phyloP scores from a whole-genome alignment of 306 rosid species.

The Begonia loranthoides region DNA sequence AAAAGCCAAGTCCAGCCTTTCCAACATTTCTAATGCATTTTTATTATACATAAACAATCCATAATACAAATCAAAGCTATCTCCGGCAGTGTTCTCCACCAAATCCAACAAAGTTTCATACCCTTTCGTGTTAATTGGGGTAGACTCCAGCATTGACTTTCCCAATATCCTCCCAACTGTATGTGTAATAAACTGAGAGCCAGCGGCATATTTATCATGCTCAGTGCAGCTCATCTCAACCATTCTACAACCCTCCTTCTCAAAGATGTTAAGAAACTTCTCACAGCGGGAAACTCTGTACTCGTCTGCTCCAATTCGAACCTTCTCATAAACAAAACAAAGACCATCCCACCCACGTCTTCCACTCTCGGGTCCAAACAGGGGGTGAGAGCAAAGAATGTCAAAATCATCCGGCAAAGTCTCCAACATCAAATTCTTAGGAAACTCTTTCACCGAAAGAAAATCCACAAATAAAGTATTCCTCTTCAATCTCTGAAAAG shows the following conservation, averaged over 20 bases:
- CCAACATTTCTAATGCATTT: constrained; percentile 53
- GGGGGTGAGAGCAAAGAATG: constrained; percentile 57
- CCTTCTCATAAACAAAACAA: constrained; percentile 44
- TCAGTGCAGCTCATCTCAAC: constrained; percentile 64
- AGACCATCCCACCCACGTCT: constrained; percentile 37
- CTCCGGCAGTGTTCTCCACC: constrained; percentile 52
- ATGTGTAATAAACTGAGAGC: constrained; percentile 66
- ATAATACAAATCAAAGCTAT: constrained; percentile 72
- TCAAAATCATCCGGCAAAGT: constrained; percentile 43
- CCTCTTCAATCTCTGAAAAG: constrained; percentile 52
- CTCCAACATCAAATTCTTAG: constrained; percentile 33
- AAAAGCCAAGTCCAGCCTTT: constrained; percentile 63
- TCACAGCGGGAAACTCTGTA: constrained; percentile 31
- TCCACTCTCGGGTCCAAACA: constrained; percentile 80
- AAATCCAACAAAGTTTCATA: constrained; percentile 56
- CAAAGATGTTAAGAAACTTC: constrained; percentile 41
- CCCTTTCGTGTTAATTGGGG: constrained; percentile 73
- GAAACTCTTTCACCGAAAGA: constrained; percentile 70
- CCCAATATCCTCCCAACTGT: constrained; percentile 70
- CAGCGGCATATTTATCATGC: constrained; percentile 57
- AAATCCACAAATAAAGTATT: constrained; percentile 63
- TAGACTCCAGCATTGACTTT: constrained; percentile 41
- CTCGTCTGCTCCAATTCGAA: constrained; percentile 41
- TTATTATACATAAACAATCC: constrained; percentile 66
- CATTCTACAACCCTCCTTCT: constrained; percentile 63